Conservation (phyloP, 495 filamentous ascomycete species). For the Podospora fimiseda region DNA sequence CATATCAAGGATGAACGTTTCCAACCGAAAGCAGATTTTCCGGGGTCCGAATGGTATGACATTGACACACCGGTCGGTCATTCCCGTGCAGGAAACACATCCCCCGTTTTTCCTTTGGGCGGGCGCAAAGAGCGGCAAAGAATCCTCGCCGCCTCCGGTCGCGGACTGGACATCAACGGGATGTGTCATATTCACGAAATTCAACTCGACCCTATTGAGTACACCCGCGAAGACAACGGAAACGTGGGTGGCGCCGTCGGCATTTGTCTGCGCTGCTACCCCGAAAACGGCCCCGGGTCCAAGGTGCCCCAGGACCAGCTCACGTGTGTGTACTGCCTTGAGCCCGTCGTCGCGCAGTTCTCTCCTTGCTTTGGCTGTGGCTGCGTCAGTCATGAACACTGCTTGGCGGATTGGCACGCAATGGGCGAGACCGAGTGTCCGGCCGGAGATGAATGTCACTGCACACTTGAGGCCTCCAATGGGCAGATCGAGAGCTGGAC, state of each 20-base stretch:
- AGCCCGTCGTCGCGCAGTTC: slow-evolving; percentile 51
- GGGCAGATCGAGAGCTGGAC: slow-evolving; percentile 38
- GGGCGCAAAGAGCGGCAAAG: slow-evolving; percentile 41
- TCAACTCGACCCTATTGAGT: slow-evolving; percentile 45
- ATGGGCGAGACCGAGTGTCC: slow-evolving; percentile 41
- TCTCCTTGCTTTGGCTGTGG: slow-evolving; percentile 55
- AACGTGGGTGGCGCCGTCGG: slow-evolving; percentile 45
- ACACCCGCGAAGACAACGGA: slow-evolving; percentile 23
- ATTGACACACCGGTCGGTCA: slow-evolving; percentile 20
- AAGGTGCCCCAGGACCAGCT: slow-evolving; percentile 45
- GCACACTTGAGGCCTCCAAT: slow-evolving; percentile 34
- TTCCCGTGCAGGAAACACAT: slow-evolving; percentile 25
- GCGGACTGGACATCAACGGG: slow-evolving; percentile 53
- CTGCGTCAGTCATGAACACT: slow-evolving; percentile 52
- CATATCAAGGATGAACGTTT: slow-evolving; percentile 43
- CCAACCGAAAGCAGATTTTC: slow-evolving; percentile 17
- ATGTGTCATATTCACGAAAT: slow-evolving; percentile 53
- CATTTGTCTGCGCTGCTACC: slow-evolving; percentile 43
- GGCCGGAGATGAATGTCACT: slow-evolving; percentile 44
- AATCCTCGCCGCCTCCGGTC: slow-evolving; percentile 31
- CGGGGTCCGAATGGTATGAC: slow-evolving; percentile 27
- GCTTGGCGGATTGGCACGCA: slow-evolving; percentile 47
- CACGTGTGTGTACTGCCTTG: slow-evolving; percentile 53
- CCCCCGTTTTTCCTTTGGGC: slow-evolving; percentile 39
- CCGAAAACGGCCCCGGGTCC: slow-evolving; percentile 36